Conservation (phyloP, 2,329 filamentous ascomycete species). For the Penicillium sp. region DNA sequence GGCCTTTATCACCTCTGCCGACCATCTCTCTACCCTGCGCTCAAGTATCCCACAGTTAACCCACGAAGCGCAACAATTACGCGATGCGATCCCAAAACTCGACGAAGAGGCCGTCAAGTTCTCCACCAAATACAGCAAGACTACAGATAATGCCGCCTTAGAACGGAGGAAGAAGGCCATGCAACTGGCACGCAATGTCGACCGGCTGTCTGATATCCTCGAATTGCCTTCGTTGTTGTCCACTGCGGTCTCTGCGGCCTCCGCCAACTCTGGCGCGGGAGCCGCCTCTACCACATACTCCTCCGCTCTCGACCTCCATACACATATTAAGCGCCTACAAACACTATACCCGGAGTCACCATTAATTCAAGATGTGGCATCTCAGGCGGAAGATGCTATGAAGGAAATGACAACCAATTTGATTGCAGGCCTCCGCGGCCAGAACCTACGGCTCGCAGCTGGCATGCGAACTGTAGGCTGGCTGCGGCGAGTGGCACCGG, state of each 20-base stretch:
- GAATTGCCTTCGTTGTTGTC: constrained; percentile 86
- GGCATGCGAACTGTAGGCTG: constrained; percentile 91
- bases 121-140: constrained; percentile 80
- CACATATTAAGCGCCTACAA: constrained; percentile 88
- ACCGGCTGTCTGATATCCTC: constrained; percentile 86
- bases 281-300: constrained; percentile 74
- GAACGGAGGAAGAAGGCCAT: constrained; percentile 78
- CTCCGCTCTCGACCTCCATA: constrained; percentile 86
- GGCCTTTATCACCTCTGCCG: constrained; percentile 79
- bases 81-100: constrained; percentile 74
- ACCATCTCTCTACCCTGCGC: constrained; percentile 74
- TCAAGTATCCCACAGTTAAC: constrained; percentile 74
- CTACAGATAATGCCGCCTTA: constrained; percentile 71
- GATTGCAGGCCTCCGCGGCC: constrained; percentile 75
- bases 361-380: constrained; percentile 73
- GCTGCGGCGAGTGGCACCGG: constrained; percentile 84
- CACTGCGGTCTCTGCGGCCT: constrained; percentile 65
- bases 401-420: constrained; percentile 86
- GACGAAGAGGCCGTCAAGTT: constrained; percentile 81
- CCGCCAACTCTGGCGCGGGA: constrained; percentile 45
- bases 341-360: constrained; percentile 80
- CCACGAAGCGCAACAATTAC: constrained; percentile 69
- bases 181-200: constrained; percentile 82
- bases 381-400: constrained; percentile 85
- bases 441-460: constrained; percentile 82